Conservation (phyloP, 352 stramenopile species). For the Phytophthora meadii region DNA sequence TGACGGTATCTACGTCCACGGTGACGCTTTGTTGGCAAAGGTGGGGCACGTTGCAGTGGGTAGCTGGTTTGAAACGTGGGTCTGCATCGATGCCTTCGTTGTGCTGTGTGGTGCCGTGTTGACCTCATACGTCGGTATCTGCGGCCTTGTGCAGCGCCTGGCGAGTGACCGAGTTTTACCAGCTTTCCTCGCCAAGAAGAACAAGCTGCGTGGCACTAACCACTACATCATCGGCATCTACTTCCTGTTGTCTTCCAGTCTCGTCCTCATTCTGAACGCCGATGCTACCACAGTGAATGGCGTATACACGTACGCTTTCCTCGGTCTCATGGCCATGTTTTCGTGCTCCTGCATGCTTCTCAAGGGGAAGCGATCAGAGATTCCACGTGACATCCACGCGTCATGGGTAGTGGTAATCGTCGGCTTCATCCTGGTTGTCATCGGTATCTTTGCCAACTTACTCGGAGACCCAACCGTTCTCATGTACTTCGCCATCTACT, state of each 20-base stretch:
- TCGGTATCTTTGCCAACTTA: constrained; percentile 81
- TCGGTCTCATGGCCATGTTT: constrained; percentile 87
- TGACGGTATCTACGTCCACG: constrained; percentile 52
- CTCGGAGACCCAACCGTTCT: constrained; percentile 79
- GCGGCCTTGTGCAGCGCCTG: constrained; percentile 74
- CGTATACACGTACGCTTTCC: constrained; percentile 89
- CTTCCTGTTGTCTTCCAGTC: constrained; percentile 67
- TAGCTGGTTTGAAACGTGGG: constrained; percentile 54
- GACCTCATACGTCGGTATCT: constrained; percentile 86
- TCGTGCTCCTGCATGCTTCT: constrained; percentile 81
- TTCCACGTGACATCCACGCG: constrained; percentile 72
- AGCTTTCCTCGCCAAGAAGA: constrained; percentile 57
- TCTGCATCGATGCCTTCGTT: constrained; percentile 87
- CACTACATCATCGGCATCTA: constrained; percentile 82
- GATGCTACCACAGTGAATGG: constrained; percentile 75
- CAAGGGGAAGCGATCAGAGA: constrained; percentile 82
- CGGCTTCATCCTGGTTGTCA: constrained; percentile 49
- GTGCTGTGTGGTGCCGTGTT: constrained; percentile 86
- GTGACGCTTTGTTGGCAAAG: constrained; percentile 71
- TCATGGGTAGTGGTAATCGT: constrained; percentile 52
- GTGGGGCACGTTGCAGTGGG: constrained; percentile 54
- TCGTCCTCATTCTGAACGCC: constrained; percentile 77
- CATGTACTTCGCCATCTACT: constrained; percentile 90
- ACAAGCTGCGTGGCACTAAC: constrained; percentile 70
- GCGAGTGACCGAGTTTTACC: constrained; percentile 70